Evolutionary conservation across 768 basidiomycete genomes (phyloP), one percentile per base, ranked within the genome.

Genomic region (Postia placenta): DNA sequence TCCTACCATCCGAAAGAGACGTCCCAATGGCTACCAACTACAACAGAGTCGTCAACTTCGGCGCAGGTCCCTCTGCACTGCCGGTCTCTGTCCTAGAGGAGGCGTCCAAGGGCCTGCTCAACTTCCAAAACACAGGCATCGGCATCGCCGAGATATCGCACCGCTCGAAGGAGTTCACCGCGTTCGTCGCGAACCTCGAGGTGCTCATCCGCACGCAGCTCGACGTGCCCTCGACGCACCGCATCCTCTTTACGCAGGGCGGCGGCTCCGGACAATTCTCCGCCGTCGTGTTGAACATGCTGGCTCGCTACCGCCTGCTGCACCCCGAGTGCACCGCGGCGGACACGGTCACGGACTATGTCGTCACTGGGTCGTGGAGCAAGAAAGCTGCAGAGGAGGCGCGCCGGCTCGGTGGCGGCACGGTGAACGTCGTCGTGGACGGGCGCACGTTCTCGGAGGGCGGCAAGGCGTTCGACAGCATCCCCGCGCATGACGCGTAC

Each of bases 111-210:
- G 92, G 87, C 14, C 74, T 98, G n/a, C 72, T 99, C 59, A 87
- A 98, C 74, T 97, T 92, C 67, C 73, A 85, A 48, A 76, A 76
- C 41, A 94, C 90, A 2, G 96, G 96, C 23, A 94, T 98, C 52
- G 96, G 96, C 38, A 82, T 99, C 63, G 88, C 92, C 37, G 96
- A 99, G 67, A 80, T 98, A 63, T 95, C 92, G 1, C 96, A 99
- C 67, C 87, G 96, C 56, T 92, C 92, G 35, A 81, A 88, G 59
- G 87, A 93, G 55, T 98, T 98, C 66, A 75, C 76, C 45, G 72
- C 76, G 19, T 86, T 85, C 67, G 66, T 94, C 55, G 69, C 73
- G 48, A 64, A 73, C 43, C 71, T 85, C 60, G 81, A 85, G 67
- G 64, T 69, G 30, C 79, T 81, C 61, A 80, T 92, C 53, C 81